A percentile compares a stretch with the other conserved stretches of the same genome.
Evolutionary conservation across 805 yeast genomes (phyloP).

Genomic region (Groenewaldozyma salmanticensis): DNA sequence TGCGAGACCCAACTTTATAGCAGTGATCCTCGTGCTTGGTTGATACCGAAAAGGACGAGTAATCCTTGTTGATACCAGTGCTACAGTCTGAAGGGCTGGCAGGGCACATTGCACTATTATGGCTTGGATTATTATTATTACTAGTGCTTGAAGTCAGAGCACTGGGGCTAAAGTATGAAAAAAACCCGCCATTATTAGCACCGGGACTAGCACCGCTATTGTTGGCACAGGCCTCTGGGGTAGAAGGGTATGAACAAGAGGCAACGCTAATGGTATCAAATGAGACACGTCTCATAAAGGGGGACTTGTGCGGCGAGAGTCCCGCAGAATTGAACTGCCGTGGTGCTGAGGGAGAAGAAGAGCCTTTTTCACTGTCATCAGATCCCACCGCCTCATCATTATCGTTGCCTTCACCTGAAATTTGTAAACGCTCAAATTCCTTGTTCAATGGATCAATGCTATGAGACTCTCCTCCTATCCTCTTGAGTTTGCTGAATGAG

Average conservation of each 20-base stretch:
- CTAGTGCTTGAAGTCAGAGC: neutral
- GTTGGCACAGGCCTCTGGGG: constrained; percentile 1
- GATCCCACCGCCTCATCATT: neutral
- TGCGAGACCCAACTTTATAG: constrained; percentile 9
- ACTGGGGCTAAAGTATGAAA: neutral
- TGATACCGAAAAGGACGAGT: constrained; percentile 13
- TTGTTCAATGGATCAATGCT: neutral
- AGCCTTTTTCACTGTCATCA: neutral
- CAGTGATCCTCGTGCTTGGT: constrained; percentile 12
- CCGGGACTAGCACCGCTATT: too few species aligned
- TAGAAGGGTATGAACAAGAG: neutral
- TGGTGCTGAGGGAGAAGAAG: neutral
- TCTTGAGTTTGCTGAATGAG: neutral
- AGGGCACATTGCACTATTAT: constrained; percentile 1
- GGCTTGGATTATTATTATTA: neutral
- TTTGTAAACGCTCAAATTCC: neutral
- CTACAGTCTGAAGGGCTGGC: constrained; percentile 3
- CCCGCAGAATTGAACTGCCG: neutral
- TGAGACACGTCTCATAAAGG: constrained; percentile 12
- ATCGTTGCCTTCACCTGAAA: neutral
- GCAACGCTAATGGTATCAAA: constrained; percentile 15
- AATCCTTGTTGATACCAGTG: constrained; percentile 5
- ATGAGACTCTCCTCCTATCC: neutral
- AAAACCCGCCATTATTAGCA: constrained; percentile 1
- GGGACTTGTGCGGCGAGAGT: neutral